Evolutionary conservation across 768 basidiomycete genomes (phyloP).

Genomic region (Tulasnella sp.): DNA sequence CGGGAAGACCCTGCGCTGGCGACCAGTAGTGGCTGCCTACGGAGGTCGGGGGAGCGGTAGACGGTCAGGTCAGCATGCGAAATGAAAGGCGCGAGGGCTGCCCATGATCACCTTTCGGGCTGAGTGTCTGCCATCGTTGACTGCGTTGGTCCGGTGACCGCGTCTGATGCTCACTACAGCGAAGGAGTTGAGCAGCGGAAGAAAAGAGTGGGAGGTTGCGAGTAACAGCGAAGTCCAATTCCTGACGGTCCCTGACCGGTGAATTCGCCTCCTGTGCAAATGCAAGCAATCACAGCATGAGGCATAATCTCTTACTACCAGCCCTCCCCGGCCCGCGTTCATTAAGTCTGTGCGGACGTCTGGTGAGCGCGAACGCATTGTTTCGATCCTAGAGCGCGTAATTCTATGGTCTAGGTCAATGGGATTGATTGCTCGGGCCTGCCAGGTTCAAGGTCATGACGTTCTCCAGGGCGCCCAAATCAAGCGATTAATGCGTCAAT

Average conservation of each 20-base stretch:
- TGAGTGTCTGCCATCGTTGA: background rate
- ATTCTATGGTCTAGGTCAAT: no score
- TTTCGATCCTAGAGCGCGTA: no score
- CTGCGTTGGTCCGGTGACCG: background rate
- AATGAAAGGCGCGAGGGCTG: background rate
- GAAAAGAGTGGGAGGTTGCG: background rate
- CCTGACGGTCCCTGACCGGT: background rate
- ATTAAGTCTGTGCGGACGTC: no score
- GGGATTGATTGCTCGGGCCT: no score
- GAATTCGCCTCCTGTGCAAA: no score
- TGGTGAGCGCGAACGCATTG: no score
- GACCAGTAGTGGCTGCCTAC: background rate
- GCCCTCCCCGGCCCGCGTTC: no score
- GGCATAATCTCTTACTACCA: no score
- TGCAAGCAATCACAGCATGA: no score
- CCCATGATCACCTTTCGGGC: background rate
- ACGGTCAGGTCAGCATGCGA: background rate
- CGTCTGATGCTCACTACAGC: background rate
- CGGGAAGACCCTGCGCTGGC: conserved; percentile 8
- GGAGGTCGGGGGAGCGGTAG: background rate
- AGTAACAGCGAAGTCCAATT: background rate
- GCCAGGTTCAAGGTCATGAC: no score
- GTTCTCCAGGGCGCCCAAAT: no score
- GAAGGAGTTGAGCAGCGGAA: background rate
- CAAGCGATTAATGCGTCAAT: no score